Base-by-base conservation (phyloP, 1,284 basidiomycete genomes). In the Rhizoctonia solani region DNA sequence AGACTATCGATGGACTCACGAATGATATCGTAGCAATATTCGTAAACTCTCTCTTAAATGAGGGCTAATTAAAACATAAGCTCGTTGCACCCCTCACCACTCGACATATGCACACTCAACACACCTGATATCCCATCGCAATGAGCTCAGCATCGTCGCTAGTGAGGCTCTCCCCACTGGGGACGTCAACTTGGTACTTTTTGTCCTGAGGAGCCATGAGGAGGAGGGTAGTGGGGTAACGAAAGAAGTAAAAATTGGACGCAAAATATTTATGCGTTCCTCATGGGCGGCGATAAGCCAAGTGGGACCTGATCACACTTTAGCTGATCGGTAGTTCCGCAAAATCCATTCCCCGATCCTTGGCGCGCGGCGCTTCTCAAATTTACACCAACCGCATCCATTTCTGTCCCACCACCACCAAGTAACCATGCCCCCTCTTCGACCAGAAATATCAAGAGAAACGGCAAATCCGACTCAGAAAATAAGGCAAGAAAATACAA, bases 21-120 rank as follows among this genome's bases (percentile, higher is more conserved):
- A 71, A 71, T 23, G 68, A 69, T 25, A 71, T 71, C 70, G 89
- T 90, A 23, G 88, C 87, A 42, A 93, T 77, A 72, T 89, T 92
- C 46, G 88, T 87, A 73, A 92, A 92, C 79, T 92, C 90, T 66
- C 90, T 82, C 74, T 84, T 87, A 80, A 93, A 93, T 21, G 88
- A 88, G 27, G 89, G 89, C 71, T 83, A 30, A 11, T 42, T 11
- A 13, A 23, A 53, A 39, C 23, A 16, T 42, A 16, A 44, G 47
- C 42, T 59, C n/a, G n/a, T n/a, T n/a, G n/a, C n/a, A n/a, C n/a
- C n/a, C n/a, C n/a, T n/a, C n/a, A n/a, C n/a, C n/a, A n/a, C n/a
- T n/a, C n/a, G n/a, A n/a, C n/a, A n/a, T n/a, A n/a, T n/a, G n/a
- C n/a, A n/a, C n/a, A 29, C 44, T 14, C 14, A 16, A 70, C 61